Base-by-base conservation (phyloP, 2,329 filamentous ascomycete genomes). In the Pestalotiopsis sp. region DNA sequence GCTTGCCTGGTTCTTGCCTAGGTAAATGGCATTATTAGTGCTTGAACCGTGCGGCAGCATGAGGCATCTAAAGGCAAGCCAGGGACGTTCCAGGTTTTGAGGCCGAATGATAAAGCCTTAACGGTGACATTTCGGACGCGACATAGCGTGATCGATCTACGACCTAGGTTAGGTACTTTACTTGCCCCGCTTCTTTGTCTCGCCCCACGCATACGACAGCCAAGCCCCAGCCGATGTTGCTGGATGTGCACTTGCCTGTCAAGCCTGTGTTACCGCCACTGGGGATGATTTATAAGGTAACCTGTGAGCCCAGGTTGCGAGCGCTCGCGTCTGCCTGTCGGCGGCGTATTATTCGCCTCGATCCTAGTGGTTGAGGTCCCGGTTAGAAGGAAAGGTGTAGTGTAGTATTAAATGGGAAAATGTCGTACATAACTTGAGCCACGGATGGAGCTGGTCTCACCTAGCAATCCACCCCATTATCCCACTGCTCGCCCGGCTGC, bases 281-380 rank as follows among this genome's bases (percentile, higher is more conserved):
- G 38, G 20, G 38, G n/a, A 52, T 5, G 27, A 31, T 31, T 31
- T 31, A 31, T 31, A 31, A 31, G 17, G 45, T 52, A 52, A 17
- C 45, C 20, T n/a, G 45, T 52, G 7, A 20, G 45, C 20, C 20
- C 45, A 49, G 38, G 20, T 45, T 49, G 62, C 62, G 41, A 52
- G 27, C 38, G 60, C 36, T 62, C 25, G 36, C 62, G 39, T 65
- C 62, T 65, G 62, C 62, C 62, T 65, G 45, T 52, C 45, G 45
- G 45, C 45, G 45, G 45, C 45, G 45, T n/a, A n/a, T 52, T 31
- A 7, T 52, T 52, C 9, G 45, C 45, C 45, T 52, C n/a, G 20
- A n/a, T 52, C 45, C 45, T 31, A 52, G 45, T 52, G 27, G 27
- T 31, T 31, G 27, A 31, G 27, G 27, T 31, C 27, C 27, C 45